Conservation (phyloP, 2,329 filamentous ascomycete genomes). For the Colletotrichum salicis region DNA sequence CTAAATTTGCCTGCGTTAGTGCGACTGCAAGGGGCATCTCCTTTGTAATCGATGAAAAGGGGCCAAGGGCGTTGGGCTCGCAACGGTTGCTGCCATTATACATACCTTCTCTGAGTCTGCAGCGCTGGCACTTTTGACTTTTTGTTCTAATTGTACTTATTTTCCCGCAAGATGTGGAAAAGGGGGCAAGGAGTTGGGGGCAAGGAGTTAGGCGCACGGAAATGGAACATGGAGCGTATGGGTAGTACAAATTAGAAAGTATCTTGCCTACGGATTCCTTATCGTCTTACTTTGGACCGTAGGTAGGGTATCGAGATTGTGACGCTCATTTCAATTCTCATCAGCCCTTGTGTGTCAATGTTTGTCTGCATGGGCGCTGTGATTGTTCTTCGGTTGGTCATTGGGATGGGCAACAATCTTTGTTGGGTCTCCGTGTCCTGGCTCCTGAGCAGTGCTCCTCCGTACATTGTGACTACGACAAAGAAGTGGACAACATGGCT, state of each 20-base stretch:
- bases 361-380: not conserved
- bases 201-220: not conserved
- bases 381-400: not conserved
- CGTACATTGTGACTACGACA: not conserved
- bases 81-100: not conserved
- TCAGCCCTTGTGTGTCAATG: not conserved
- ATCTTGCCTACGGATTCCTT: too few relatives aligned
- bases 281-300: not conserved
- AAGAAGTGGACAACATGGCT: not conserved
- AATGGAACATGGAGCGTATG: not conserved
- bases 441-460: too few relatives aligned
- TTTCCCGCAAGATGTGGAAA: not conserved
- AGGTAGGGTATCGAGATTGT: not conserved
- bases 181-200: too few relatives aligned
- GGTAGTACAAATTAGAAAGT: not conserved
- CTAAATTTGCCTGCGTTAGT: constrained; percentile 30
- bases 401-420: not conserved
- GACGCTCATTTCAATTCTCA: not conserved
- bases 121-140: not conserved
- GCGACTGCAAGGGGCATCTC: constrained; percentile 27
- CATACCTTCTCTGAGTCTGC: not conserved
- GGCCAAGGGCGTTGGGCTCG: not conserved
- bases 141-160: not conserved
- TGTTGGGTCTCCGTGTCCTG: not conserved
- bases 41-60: constrained; percentile 14